Evolutionary conservation across 2,329 filamentous ascomycete species (phyloP).

Genomic region (Diaporthe citriasiana): DNA sequence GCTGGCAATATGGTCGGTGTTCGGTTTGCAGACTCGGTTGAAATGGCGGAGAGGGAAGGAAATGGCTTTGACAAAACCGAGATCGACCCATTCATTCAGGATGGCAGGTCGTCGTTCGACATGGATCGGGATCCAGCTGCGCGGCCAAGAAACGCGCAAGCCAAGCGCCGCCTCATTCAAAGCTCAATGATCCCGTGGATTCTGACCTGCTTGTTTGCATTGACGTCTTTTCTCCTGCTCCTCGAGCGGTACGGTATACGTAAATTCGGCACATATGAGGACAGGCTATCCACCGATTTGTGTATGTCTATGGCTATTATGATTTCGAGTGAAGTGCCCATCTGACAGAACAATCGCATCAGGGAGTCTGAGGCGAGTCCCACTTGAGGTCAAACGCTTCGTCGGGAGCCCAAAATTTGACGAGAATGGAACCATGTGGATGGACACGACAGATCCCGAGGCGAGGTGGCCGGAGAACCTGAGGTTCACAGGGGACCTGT

Average conservation of each 20-base stretch:
- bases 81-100: slow-evolving; percentile 18
- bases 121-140: slow-evolving; percentile 11
- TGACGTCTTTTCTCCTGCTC: slow-evolving; percentile 40
- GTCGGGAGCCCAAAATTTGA: slow-evolving; percentile 40
- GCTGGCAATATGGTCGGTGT: slow-evolving; percentile 3
- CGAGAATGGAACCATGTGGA: slow-evolving; percentile 41
- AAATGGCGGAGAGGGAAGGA: slow-evolving; percentile 6
- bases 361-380: slow-evolving; percentile 36
- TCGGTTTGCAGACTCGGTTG: slow-evolving; percentile 32
- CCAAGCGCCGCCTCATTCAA: slow-evolving; percentile 22
- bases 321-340: background rate
- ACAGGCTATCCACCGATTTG: slow-evolving; percentile 37
- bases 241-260: slow-evolving; percentile 38
- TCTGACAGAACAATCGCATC: background rate
- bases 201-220: slow-evolving; percentile 39
- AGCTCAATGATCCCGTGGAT: slow-evolving; percentile 41
- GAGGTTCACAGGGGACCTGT: slow-evolving; percentile 28
- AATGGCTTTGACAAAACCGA: slow-evolving; percentile 9
- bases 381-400: slow-evolving; percentile 37
- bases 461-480: slow-evolving; percentile 41
- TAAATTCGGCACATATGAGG: slow-evolving; percentile 41
- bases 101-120: slow-evolving; percentile 25
- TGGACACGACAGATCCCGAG: slow-evolving; percentile 1
- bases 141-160: background rate
- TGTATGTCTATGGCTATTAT: slow-evolving; percentile 23